phyloP scores from a whole-genome alignment of 2,329 filamentous ascomycete genomes.

The Colletotrichum australisinense region DNA sequence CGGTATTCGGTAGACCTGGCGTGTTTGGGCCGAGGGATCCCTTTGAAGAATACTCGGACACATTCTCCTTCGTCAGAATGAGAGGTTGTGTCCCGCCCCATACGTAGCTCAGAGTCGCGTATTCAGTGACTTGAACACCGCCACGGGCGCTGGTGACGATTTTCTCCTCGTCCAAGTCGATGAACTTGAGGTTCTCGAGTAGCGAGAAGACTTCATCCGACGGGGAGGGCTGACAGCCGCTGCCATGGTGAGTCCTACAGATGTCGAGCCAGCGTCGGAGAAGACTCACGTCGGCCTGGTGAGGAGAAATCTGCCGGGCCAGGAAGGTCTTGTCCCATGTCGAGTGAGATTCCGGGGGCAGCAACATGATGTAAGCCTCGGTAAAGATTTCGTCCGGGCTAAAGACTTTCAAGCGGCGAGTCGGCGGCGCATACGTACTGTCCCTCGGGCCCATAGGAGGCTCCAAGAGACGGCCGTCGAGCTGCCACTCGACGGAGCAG shows the following conservation, averaged over 20 bases:
- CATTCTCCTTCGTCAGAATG: background rate
- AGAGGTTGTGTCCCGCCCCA: background rate
- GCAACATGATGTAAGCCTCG: background rate
- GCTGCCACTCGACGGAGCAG: background rate
- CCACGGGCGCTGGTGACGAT: background rate
- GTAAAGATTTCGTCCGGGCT: background rate
- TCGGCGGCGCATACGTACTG: background rate
- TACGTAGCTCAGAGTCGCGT: conserved; percentile 1
- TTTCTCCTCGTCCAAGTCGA: background rate
- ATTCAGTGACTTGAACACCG: background rate
- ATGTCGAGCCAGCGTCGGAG: background rate
- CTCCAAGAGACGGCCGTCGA: background rate
- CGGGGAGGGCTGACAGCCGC: background rate
- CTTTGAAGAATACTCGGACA: background rate
- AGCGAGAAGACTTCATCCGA: background rate
- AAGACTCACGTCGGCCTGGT: background rate
- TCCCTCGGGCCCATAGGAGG: background rate
- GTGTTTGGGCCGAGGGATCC: background rate
- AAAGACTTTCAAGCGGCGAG: background rate
- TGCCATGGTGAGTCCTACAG: background rate
- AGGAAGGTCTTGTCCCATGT: background rate
- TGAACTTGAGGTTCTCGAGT: background rate
- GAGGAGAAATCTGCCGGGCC: background rate
- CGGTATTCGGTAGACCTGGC: background rate
- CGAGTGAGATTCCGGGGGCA: background rate